A percentile compares a stretch with the other conserved stretches of the same genome.
phyloP scores from a whole-genome alignment of 306 rosid species.

The Macrotyloma uniflorum region DNA sequence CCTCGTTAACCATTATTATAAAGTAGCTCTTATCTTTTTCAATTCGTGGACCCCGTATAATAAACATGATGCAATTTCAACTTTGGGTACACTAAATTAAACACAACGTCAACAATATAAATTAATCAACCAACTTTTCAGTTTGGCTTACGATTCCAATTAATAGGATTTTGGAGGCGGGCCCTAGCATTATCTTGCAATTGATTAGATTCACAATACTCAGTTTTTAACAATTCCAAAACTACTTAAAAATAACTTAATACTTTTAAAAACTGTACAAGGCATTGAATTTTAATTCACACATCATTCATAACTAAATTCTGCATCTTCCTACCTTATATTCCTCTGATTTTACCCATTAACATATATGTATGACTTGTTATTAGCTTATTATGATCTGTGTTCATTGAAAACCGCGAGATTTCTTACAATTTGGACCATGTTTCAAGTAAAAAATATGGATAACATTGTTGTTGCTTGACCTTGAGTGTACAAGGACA shows the following conservation, averaged over 20 bases:
- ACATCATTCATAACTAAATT: neutral
- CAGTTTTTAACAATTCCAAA: neutral
- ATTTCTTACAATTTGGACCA: neutral
- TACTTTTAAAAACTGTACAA: neutral
- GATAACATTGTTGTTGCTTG: neutral
- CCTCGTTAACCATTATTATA: neutral
- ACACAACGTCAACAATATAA: neutral
- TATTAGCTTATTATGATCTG: neutral
- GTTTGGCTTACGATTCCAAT: constrained; percentile 7
- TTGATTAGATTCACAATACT: neutral
- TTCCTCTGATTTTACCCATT: neutral
- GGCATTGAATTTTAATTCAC: neutral
- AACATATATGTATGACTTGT: neutral
- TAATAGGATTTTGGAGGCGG: constrained; percentile 6
- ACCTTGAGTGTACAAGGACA: neutral
- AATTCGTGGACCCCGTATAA: neutral
- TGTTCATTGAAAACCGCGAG: neutral
- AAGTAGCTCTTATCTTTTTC: neutral
- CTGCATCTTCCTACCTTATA: neutral
- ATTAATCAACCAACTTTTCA: constrained; percentile 11
- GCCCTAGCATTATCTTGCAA: neutral
- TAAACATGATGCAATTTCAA: constrained; percentile 5
- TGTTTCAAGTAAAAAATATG: neutral
- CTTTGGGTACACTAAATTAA: constrained; percentile 10
- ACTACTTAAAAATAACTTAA: neutral